A percentile compares a stretch with the other conserved stretches of the same genome.
Conservation (phyloP, 306 rosid species). For the Lathyrus oleraceus region DNA sequence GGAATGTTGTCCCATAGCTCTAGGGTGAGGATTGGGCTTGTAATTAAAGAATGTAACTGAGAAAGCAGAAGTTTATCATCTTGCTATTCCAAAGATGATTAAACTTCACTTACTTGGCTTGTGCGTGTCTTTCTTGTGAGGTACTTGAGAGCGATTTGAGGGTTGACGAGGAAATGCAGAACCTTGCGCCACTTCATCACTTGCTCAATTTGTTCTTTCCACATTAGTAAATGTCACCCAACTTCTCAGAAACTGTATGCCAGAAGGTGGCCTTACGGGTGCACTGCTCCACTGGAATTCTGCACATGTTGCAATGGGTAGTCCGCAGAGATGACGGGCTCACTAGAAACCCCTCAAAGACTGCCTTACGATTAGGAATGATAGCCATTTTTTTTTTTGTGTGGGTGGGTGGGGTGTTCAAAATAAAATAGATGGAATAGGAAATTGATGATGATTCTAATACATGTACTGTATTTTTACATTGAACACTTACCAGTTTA, state of each 20-base stretch:
- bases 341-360: background rate
- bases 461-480: background rate
- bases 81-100: background rate
- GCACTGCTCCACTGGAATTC: background rate
- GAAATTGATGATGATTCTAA: background rate
- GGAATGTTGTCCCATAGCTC: too few relatives aligned
- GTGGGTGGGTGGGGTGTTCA: too few relatives aligned
- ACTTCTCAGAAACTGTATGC: background rate
- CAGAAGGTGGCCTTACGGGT: background rate
- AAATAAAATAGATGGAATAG: too few relatives aligned
- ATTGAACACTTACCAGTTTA: slow-evolving; percentile 4
- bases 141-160: background rate
- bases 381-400: too few relatives aligned
- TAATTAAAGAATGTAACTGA: background rate
- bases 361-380: background rate
- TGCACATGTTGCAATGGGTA: background rate
- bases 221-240: background rate
- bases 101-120: background rate
- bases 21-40: background rate
- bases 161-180: background rate
- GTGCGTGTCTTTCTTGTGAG: background rate
- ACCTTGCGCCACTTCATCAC: background rate
- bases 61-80: background rate
- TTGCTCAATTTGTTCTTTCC: background rate
- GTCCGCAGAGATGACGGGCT: background rate